These are phyloP conservation scores for Skeletonema menzelii DNA, from an alignment of 108 stramenopile species.

Conservation along the genomic window DNA sequence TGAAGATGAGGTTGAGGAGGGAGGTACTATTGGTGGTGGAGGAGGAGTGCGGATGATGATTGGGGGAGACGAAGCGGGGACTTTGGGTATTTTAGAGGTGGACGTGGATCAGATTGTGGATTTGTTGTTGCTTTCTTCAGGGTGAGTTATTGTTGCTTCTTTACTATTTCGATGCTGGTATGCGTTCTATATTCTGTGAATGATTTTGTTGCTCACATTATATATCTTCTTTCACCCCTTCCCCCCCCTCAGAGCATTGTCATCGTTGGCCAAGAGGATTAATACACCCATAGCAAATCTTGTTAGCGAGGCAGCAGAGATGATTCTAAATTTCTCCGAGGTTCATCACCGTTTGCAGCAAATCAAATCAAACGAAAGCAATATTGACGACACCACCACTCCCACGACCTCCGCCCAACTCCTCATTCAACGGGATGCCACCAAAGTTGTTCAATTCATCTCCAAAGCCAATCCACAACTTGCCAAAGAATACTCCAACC, in stretches of 20 bases:
- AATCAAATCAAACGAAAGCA: neutral
- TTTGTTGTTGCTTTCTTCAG: conserved; percentile 27
- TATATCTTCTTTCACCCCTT: neutral
- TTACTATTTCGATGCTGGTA: neutral
- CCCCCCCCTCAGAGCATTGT: conserved; percentile 15
- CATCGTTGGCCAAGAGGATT: conserved; percentile 17
- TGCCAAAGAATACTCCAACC: conserved; percentile 8
- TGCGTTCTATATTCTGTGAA: neutral
- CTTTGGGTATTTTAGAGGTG: conserved; percentile 15
- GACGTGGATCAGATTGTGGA: conserved; percentile 39
- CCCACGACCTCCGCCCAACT: neutral
- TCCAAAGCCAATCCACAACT: conserved; percentile 28
- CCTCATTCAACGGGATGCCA: conserved; percentile 20
- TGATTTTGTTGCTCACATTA: neutral
- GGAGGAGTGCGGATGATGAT: neutral
- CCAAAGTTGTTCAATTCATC: conserved; percentile 23
- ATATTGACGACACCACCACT: neutral
- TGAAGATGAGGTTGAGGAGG: neutral
- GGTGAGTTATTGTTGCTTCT: conserved; percentile 11
- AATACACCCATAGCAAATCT: conserved; percentile 22
- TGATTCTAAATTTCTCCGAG: conserved; percentile 32
- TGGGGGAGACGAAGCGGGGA: neutral
- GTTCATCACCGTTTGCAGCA: conserved; percentile 31
- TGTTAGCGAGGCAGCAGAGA: conserved; percentile 28
- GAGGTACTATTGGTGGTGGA: neutral